These are phyloP conservation scores for Thraustochytrium sp. DNA, from an alignment of 352 stramenopile species.

Conservation along the genomic window DNA sequence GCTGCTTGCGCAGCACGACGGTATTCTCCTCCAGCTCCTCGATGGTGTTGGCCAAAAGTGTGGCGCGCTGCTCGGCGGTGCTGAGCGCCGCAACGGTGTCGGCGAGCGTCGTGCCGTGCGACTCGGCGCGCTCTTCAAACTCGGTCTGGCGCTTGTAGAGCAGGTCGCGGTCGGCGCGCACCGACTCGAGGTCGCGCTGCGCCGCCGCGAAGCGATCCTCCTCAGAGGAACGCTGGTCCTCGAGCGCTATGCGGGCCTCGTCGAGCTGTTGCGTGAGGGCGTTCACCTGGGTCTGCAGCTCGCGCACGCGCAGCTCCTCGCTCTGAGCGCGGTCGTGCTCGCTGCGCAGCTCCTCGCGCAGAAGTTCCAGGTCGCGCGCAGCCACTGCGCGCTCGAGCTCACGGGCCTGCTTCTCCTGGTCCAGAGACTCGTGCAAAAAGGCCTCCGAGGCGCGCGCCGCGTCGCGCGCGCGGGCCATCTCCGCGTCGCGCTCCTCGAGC, in stretches of 20 bases:
- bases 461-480: not conserved
- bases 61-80: slow-evolving; percentile 16
- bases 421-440: slow-evolving; percentile 8
- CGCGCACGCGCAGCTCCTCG: not conserved
- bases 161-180: slow-evolving; percentile 7
- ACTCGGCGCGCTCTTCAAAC: not conserved
- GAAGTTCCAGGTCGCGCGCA: not conserved
- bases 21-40: slow-evolving; percentile 39
- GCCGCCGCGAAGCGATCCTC: not conserved
- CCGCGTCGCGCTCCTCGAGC: not conserved
- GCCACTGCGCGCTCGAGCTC: not conserved
- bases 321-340: not conserved
- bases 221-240: not conserved
- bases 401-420: slow-evolving; percentile 7
- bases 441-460: not conserved
- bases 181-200: not conserved
- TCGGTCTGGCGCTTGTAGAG: not conserved
- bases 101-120: not conserved
- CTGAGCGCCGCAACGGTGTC: not conserved
- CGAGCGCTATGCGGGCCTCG: not conserved
- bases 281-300: not conserved
- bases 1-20: slow-evolving; percentile 28
- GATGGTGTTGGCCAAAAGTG: not conserved
- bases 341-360: not conserved
- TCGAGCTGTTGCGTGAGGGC: not conserved